A percentile compares a stretch with the other conserved stretches of the same genome.
These are phyloP conservation scores for Cadophora malorum DNA, from an alignment of 2,329 filamentous ascomycete genomes.

Conservation along the genomic window DNA sequence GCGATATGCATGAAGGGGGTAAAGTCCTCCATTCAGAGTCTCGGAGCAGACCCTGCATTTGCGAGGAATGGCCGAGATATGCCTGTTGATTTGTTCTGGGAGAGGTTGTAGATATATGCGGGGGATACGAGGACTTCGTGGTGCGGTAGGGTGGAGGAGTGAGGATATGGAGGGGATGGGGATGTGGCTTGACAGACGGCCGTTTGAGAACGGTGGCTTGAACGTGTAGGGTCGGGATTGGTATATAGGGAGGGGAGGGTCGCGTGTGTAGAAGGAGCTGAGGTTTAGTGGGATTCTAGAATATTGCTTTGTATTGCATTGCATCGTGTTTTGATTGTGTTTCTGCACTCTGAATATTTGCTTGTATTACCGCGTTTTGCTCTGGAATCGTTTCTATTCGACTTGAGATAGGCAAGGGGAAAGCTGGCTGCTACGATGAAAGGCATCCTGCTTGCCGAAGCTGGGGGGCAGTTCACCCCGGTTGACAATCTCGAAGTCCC, in stretches of 20 bases:
- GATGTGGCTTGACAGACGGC: not conserved
- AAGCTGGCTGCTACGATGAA: constrained; percentile 34
- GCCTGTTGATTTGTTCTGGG: not conserved
- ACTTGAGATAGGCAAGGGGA: not conserved
- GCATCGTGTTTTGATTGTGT: too few species aligned
- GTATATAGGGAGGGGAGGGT: not conserved
- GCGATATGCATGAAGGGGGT: not conserved
- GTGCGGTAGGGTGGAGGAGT: not conserved
- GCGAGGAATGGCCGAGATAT: not conserved
- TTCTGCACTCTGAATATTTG: not conserved
- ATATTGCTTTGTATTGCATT: too few species aligned
- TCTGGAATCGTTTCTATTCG: not conserved
- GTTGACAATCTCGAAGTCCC: constrained; percentile 39
- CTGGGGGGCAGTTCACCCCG: constrained; percentile 31
- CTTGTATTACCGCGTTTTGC: not conserved
- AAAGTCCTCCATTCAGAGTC: constrained; percentile 1
- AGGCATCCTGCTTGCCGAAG: constrained; percentile 37
- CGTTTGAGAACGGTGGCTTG: not conserved
- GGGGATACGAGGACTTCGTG: too few species aligned
- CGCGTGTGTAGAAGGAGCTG: not conserved
- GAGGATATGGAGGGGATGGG: not conserved
- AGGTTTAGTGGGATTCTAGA: not conserved
- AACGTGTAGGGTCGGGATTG: not conserved
- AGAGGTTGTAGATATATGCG: not conserved
- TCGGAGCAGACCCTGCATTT: not conserved